These are phyloP conservation scores for Pseudopithomyces chartarum DNA, from an alignment of 2,329 filamentous ascomycete species.

Conservation along the genomic window DNA sequence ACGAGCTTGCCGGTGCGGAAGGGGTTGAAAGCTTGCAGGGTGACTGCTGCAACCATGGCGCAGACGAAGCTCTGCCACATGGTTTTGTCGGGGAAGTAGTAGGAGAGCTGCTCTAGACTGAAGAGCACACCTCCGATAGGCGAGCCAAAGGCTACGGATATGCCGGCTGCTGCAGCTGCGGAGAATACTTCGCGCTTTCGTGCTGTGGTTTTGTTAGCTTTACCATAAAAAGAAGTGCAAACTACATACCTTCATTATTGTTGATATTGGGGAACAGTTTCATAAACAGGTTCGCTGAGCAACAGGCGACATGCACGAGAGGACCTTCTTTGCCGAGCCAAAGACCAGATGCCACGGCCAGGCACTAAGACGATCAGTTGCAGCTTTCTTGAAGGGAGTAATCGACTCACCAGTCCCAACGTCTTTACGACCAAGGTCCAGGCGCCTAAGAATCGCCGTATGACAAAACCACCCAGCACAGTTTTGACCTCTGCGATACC, in stretches of 20 bases:
- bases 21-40: conserved; percentile 89
- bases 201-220: conserved; percentile 57
- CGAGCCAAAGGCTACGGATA: conserved; percentile 91
- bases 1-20: conserved; percentile 96
- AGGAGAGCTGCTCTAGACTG: conserved; percentile 93
- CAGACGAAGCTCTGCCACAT: conserved; percentile 99
- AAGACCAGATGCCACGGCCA: conserved; percentile 90
- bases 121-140: conserved; percentile 95
- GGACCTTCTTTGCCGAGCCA: conserved; percentile 98
- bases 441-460: conserved; percentile 79
- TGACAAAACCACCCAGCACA: conserved; percentile 90
- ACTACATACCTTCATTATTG: conserved; percentile 75
- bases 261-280: conserved; percentile 83
- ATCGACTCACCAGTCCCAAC: conserved; percentile 71
- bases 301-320: conserved; percentile 94
- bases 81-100: conserved; percentile 98
- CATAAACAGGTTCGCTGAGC: conserved; percentile 92
- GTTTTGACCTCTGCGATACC: conserved; percentile 99
- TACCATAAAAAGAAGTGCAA: too few relatives aligned
- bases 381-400: conserved; percentile 18
- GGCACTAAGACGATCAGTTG: conserved; percentile 62
- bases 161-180: conserved; percentile 87
- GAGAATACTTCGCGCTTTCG: conserved; percentile 93
- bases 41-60: conserved; percentile 97
- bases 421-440: conserved; percentile 94